phyloP scores from a whole-genome alignment of 345 rosid species.

The Cardiospermum halicacabum region DNA sequence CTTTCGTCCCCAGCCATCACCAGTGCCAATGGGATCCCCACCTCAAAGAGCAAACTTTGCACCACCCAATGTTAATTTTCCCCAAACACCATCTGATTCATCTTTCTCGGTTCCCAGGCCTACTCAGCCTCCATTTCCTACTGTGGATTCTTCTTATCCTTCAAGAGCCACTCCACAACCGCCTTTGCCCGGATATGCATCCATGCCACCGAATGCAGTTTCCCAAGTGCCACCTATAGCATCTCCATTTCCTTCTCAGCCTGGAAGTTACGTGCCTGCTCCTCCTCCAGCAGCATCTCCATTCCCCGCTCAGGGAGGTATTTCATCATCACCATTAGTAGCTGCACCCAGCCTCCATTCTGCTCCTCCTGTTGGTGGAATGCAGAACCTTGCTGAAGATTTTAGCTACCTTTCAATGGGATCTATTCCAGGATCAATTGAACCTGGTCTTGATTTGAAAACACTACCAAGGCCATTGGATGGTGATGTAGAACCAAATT shows the following conservation, averaged over 20 bases:
- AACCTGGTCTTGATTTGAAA: constrained; percentile 71
- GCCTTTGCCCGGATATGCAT: constrained; percentile 59
- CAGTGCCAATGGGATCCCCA: constrained; percentile 60
- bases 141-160: constrained; percentile 29
- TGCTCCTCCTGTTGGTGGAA: constrained; percentile 61
- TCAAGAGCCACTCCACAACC: constrained; percentile 35
- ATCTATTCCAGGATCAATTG: constrained; percentile 74
- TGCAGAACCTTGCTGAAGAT: constrained; percentile 79
- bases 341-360: constrained; percentile 37
- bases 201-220: constrained; percentile 38
- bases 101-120: constrained; percentile 32
- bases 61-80: constrained; percentile 30
- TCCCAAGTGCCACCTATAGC: constrained; percentile 46
- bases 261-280: constrained; percentile 42
- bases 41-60: constrained; percentile 38
- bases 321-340: constrained; percentile 37
- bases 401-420: constrained; percentile 74
- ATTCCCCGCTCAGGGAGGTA: constrained; percentile 53
- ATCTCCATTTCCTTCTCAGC: constrained; percentile 48
- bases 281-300: constrained; percentile 39
- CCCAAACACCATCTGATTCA: constrained; percentile 36
- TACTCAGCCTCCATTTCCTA: constrained; percentile 49
- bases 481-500: constrained; percentile 79
- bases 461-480: constrained; percentile 94
- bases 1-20: constrained; percentile 46